Base-by-base conservation (phyloP, 1,284 basidiomycete genomes). In the Ustilago cynodontis region DNA sequence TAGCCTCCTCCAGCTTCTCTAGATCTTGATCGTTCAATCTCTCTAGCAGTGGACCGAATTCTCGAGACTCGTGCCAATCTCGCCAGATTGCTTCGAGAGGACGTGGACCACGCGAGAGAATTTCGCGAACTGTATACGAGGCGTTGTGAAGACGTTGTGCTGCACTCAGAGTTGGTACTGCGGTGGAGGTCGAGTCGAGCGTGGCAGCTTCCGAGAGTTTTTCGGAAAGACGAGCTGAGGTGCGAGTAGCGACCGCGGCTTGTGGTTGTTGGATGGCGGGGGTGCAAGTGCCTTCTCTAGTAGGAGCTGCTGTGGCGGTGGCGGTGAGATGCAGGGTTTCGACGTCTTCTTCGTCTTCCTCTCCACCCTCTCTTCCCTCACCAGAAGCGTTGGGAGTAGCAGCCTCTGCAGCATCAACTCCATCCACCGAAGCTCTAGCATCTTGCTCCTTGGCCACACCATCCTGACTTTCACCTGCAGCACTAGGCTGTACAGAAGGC, bases 31-130 rank as follows among this genome's bases (percentile, higher is more conserved):
- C 90, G 13, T 89, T 93, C 66, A 98, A 86, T 65, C 93, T 91
- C 85, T 98, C 92, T 83, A 98, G 91, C 53, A 92, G 88, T n/a
- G 96, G 98, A 69, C 91, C 90, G 86, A 94, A 98, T 86, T 95
- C 94, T 83, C 94, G 92, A 35, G 92, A 91, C 83, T 98, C 96
- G 58, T 90, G 90, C 94, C 94, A 98, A 84, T 98, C 96, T 56
- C 95, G 88, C 94, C 95, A 99, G 1, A 95, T 92, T 64, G 94
- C 93, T 83, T 90, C 91, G 52, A 98, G 87, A n/a, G 90, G 88
- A 84, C 93, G 92, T 2, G 94, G 93, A 0, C 94, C 93, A 18
- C 80, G 60, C 8, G 79, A 66, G n/a, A 80, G 61, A 37, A 82
- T 70, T 24, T 82, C 81, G 6, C 78, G 70, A 14, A 82, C 68